phyloP scores from a whole-genome alignment of 108 stramenopile genomes.

The Skeletonema menzelii region DNA sequence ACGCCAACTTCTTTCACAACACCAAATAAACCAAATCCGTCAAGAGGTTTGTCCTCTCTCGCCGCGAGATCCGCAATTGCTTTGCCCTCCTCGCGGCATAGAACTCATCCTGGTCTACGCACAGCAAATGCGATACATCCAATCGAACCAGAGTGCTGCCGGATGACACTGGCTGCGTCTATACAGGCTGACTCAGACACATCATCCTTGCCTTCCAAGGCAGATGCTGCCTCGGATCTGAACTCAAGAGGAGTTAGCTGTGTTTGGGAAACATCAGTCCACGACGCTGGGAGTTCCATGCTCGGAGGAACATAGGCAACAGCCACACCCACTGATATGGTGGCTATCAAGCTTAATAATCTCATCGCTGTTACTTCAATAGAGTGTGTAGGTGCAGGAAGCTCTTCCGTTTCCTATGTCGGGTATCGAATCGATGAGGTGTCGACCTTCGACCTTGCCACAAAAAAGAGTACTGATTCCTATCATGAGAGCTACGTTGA shows the following conservation, averaged over 20 bases:
- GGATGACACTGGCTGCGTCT: constrained; percentile 26
- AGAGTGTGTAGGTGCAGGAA: background rate
- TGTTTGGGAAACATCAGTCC: constrained; percentile 20
- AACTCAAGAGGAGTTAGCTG: constrained; percentile 43
- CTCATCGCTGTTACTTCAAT: background rate
- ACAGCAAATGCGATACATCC: constrained; percentile 61
- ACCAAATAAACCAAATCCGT: constrained; percentile 52
- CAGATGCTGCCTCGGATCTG: constrained; percentile 26
- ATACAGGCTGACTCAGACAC: constrained; percentile 30
- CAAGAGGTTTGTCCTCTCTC: constrained; percentile 38
- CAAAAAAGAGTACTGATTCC: background rate
- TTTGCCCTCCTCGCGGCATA: constrained; percentile 73
- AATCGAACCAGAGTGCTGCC: constrained; percentile 35
- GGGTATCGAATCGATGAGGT: background rate
- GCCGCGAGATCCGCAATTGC: constrained; percentile 54
- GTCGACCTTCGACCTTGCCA: background rate
- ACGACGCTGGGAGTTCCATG: constrained; percentile 40
- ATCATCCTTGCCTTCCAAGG: constrained; percentile 22
- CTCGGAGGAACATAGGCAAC: constrained; percentile 40
- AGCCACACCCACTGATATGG: background rate
- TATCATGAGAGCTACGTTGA: no score
- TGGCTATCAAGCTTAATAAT: background rate
- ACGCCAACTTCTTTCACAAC: constrained; percentile 60
- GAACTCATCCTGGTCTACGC: constrained; percentile 64
- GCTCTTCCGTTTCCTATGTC: no score